Conservation (phyloP, 2,329 filamentous ascomycete species). For the Paracorniculantispora psalliotae region DNA sequence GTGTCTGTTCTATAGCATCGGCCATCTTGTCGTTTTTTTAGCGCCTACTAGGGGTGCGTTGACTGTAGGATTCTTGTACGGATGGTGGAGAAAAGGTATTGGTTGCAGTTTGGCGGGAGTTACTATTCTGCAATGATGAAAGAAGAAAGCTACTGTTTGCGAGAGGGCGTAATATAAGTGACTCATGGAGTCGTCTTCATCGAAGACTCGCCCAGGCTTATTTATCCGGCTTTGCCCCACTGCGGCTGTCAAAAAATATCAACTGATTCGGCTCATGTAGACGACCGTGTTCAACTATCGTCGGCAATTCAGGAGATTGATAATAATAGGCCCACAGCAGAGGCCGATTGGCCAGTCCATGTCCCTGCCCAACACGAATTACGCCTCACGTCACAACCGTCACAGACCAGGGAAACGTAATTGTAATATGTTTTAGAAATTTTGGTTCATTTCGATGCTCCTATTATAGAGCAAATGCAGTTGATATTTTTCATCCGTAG, state of each 20-base stretch:
- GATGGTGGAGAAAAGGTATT: too few species aligned
- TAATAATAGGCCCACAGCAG: not conserved
- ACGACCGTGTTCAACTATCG: not conserved
- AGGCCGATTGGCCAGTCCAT: not conserved
- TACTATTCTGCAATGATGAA: not conserved
- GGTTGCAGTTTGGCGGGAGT: not conserved
- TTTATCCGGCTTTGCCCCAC: conserved; percentile 1
- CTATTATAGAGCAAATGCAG: conserved; percentile 51
- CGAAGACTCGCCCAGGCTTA: not conserved
- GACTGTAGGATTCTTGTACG: too few species aligned
- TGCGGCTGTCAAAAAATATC: not conserved
- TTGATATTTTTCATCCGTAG: conserved; percentile 55
- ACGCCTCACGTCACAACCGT: not conserved
- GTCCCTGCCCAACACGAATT: too few species aligned
- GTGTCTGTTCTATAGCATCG: not conserved
- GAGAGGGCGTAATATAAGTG: not conserved
- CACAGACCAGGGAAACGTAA: not conserved
- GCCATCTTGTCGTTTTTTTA: not conserved
- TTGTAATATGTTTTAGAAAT: conserved; percentile 12
- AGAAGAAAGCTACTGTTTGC: not conserved
- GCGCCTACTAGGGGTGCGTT: too few species aligned
- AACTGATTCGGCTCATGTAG: not conserved
- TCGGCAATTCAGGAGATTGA: not conserved
- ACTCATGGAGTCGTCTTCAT: not conserved
- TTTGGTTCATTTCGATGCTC: conserved; percentile 43